Base-by-base conservation (phyloP, 345 rosid species). In the Brassica juncea region DNA sequence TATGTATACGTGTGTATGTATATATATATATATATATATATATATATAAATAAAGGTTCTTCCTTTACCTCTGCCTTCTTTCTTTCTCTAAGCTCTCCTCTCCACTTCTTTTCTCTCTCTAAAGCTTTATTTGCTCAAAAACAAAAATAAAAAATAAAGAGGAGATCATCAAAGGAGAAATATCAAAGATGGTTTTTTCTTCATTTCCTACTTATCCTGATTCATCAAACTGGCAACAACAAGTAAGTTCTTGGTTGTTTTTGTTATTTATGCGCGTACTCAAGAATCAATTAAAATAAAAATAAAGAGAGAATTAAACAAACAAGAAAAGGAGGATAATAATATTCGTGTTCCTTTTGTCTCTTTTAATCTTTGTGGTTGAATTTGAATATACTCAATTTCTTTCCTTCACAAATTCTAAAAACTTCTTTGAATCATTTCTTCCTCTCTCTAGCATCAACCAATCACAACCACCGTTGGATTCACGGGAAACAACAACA, bases 141-240 rank as follows among this genome's bases (percentile, higher is more conserved):
- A 75, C 75, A 42, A 70, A 21, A 80, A 74, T 0, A 27, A 55
- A 55, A 12, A 75, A 80, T 42, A 70, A 21, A 80, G 69, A 68
- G 31, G 63, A 70, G 6, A 64, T 71, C 77, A 71, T 81, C 70
- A 35, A 72, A 72, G 54, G 52, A 76, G 77, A 76, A 77, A 72
- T 62, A 77, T 66, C 81, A 71, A 77, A 76, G 34, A 82, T 82
- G 84, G 81, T 63, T 72, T 82, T 82, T 77, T 52, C 84, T 72
- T 73, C 84, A 27, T 77, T 68, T 2, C 84, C 84, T n/a, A 39
- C 37, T 52, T 82, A 72, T 82, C 52, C 75, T 73, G 84, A 82
- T 77, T 66, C 78, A 60, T 77, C 84, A 73, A 82, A 77, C 78
- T 82, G 84, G 84, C 84, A 82, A 62, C 84, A 81, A 72, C 82